Percentiles rank a stretch among this genome's conserved stretches.
Conservation (phyloP, 2,329 filamentous ascomycete species). For the Diaporthe citriasiana region DNA sequence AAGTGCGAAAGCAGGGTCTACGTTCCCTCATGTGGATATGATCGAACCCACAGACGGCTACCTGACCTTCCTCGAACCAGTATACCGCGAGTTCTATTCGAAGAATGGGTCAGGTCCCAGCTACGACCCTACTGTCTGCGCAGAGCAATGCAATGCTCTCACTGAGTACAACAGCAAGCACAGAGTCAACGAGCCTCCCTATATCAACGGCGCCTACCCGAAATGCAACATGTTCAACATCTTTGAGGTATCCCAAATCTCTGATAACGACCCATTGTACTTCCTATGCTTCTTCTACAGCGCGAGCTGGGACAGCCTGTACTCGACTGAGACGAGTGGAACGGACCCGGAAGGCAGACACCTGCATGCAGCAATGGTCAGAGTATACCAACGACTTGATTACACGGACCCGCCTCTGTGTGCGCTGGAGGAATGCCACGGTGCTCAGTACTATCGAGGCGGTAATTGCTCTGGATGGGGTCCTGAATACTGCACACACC, state of each 20-base stretch:
- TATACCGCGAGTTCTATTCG: background rate
- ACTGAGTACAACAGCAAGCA: slow-evolving; percentile 15
- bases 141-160: slow-evolving; percentile 26
- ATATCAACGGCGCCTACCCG: slow-evolving; percentile 36
- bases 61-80: slow-evolving; percentile 23
- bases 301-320: slow-evolving; percentile 37
- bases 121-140: slow-evolving; percentile 35
- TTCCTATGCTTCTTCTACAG: slow-evolving; percentile 33
- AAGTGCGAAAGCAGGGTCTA: background rate
- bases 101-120: background rate
- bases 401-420: slow-evolving; percentile 34
- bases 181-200: slow-evolving; percentile 20
- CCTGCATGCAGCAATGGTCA: slow-evolving; percentile 20
- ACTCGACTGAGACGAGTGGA: slow-evolving; percentile 23
- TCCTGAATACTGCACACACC: slow-evolving; percentile 6
- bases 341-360: background rate
- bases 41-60: slow-evolving; percentile 35
- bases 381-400: slow-evolving; percentile 35
- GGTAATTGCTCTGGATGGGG: slow-evolving; percentile 41
- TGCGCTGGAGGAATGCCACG: slow-evolving; percentile 19
- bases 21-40: background rate
- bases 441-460: slow-evolving; percentile 34
- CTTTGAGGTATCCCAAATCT: slow-evolving; percentile 20
- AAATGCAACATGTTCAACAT: slow-evolving; percentile 39
- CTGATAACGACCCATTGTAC: slow-evolving; percentile 4